A percentile compares a stretch with the other conserved stretches of the same genome.
Evolutionary conservation across 257 asterid species (phyloP).

Genomic region (Solanum piurae): DNA sequence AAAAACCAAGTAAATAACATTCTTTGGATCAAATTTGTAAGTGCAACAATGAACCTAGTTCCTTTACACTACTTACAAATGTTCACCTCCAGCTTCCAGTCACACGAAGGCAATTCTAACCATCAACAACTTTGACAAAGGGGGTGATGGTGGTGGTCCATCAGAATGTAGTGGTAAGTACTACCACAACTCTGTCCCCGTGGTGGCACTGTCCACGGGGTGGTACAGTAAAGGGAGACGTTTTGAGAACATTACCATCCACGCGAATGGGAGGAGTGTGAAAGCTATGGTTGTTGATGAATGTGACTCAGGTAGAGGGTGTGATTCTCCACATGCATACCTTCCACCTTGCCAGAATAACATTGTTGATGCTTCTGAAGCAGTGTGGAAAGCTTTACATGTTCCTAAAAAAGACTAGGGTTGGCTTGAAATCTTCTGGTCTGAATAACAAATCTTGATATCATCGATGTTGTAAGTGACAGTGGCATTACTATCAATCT

Average conservation of each 20-base stretch:
- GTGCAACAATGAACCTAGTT: not conserved
- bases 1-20: not conserved
- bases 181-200: constrained; percentile 19
- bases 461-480: not conserved
- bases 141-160: constrained; percentile 23
- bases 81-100: constrained; percentile 10
- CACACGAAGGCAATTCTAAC: constrained; percentile 20
- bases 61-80: not conserved
- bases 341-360: constrained; percentile 22
- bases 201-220: constrained; percentile 18
- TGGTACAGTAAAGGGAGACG: constrained; percentile 12
- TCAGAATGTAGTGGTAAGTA: constrained; percentile 21
- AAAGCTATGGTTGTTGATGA: constrained; percentile 20
- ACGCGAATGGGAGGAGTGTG: constrained; percentile 9
- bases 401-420: constrained; percentile 4
- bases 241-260: constrained; percentile 3
- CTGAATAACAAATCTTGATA: not conserved
- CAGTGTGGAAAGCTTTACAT: constrained; percentile 24
- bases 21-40: not conserved
- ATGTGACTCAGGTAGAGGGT: constrained; percentile 14
- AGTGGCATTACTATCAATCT: not conserved
- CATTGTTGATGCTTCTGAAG: constrained; percentile 22
- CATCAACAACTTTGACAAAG: constrained; percentile 16
- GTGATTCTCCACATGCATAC: constrained; percentile 6
- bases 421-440: not conserved